These are phyloP conservation scores for Kalanchoe fedtschenkoi DNA, from an alignment of 164 flowering plant species.

Conservation along the genomic window DNA sequence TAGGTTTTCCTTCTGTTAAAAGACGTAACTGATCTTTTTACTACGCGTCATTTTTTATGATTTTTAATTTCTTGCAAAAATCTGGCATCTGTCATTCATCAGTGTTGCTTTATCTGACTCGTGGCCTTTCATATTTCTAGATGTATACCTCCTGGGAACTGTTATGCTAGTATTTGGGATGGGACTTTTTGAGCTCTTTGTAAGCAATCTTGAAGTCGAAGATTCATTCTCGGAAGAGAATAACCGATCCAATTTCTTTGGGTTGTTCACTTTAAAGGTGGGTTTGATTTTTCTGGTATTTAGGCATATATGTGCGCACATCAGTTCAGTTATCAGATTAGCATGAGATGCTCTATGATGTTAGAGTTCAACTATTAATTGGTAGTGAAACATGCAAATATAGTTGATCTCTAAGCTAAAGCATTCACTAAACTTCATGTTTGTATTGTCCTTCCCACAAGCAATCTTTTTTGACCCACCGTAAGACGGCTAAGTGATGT, in stretches of 20 bases:
- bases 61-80: neutral
- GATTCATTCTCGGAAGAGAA: conserved; percentile 21
- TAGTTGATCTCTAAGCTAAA: too few species aligned
- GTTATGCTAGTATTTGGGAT: conserved; percentile 88
- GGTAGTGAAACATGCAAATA: neutral
- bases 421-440: too few species aligned
- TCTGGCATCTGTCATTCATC: neutral
- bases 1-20: neutral
- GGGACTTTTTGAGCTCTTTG: conserved; percentile 88
- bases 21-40: neutral
- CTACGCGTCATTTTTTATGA: neutral
- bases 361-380: neutral
- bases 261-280: conserved; percentile 64
- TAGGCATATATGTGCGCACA: neutral
- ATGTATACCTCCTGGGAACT: conserved; percentile 70
- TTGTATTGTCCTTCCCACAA: neutral
- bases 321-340: neutral
- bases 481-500: neutral
- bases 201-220: conserved; percentile 55
- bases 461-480: neutral
- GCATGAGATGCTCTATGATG: neutral
- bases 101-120: neutral
- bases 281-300: conserved; percentile 1
- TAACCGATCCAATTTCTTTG: conserved; percentile 55
- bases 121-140: conserved; percentile 16